Evolutionary conservation across 257 asterid genomes (phyloP).

Genomic region (Petrea volubilis): DNA sequence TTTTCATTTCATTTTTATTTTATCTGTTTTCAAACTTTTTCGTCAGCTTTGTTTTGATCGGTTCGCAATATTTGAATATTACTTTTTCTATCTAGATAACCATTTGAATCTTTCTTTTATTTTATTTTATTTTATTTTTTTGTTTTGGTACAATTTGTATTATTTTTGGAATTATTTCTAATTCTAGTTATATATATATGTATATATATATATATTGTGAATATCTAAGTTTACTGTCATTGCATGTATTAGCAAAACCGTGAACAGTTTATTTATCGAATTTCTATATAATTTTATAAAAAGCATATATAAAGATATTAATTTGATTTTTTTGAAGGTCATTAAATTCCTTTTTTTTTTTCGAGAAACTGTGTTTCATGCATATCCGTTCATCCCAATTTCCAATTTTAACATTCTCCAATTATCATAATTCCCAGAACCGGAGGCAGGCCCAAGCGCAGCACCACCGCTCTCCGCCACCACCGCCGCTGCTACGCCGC

Average conservation of each 20-base stretch:
- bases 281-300: background rate
- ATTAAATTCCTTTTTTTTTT: background rate
- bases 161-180: too few species aligned
- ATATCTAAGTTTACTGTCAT: background rate
- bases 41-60: slow-evolving; percentile 23
- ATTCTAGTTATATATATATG: too few species aligned
- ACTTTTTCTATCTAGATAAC: slow-evolving; percentile 28
- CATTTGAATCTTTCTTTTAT: slow-evolving; percentile 20
- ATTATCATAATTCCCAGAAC: slow-evolving; percentile 36
- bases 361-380: background rate
- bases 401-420: background rate
- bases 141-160: too few species aligned
- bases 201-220: too few species aligned
- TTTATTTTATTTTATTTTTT: background rate
- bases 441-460: slow-evolving; percentile 26
- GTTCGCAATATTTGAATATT: slow-evolving; percentile 19
- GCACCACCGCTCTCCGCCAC: slow-evolving; percentile 26
- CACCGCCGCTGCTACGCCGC: background rate
- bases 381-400: background rate
- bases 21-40: slow-evolving; percentile 2
- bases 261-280: background rate
- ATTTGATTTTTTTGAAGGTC: too few species aligned
- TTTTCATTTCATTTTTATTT: background rate
- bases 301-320: too few species aligned
- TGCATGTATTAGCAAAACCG: slow-evolving; percentile 30